Base-by-base conservation (phyloP, 345 rosid genomes). In the Melaleuca quinquenervia region DNA sequence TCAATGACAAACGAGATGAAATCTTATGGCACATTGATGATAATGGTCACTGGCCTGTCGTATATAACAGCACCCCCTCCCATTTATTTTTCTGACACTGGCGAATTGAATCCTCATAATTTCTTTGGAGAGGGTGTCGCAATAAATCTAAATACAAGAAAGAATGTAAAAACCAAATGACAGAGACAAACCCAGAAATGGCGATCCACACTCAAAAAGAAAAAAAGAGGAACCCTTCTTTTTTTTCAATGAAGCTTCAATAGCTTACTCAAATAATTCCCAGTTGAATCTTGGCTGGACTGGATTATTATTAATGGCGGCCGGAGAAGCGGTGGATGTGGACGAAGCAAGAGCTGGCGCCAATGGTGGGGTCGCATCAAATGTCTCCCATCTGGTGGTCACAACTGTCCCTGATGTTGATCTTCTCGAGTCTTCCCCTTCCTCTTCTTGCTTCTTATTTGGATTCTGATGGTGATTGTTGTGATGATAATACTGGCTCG, bases 331-430 rank as follows among this genome's bases (percentile, higher is more conserved):
- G 45, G 89, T 80, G 32, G 87, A 41, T 50, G 90, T 86, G 83
- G 93, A 88, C 50, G 88, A 86, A 27, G 96, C 85, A 41, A 87
- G 82, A 76, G 86, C 91, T 9, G 93, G 93, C 41, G 88, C 49
- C 44, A 85, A 80, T 20, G 90, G 52, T 0, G 93, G 93, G 50
- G 85, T 84, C 0, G 95, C 88, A 87, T 95, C 99, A n/a, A 96
- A 98, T 45, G 95, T 95, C 92, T 98, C 98, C 99, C 99, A 98
- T 76, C 94, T 92, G 5, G 98, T 94, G 44, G 98, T 95, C 16
- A 97, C 94, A 3, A 94, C 93, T 21, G 92, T 86, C 56, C 91
- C 98, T 18, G 96, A 58, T 8, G 93, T 51, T 16, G 98, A 92
- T 53, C 85, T 80, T 85, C 87, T 87, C 1, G 93, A 27, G 13